Evolutionary conservation across 352 stramenopile species (phyloP).

Genomic region (Pythium aquatile): DNA sequence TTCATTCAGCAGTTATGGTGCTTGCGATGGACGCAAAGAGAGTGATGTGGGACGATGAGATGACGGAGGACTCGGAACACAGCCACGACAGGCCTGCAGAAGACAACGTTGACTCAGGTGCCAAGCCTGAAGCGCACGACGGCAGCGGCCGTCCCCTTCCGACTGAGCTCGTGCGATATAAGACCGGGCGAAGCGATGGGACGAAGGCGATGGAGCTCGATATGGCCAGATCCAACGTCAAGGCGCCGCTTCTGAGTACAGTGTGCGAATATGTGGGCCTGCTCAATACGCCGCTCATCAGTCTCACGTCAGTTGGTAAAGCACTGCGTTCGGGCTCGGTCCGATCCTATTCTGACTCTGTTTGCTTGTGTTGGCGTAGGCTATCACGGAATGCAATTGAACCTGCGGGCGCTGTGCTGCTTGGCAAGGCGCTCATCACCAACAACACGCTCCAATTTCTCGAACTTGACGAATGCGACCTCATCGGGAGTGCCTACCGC

Average conservation of each 20-base stretch:
- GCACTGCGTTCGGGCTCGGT: not conserved
- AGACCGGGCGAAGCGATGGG: not conserved
- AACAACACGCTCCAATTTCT: conserved; percentile 65
- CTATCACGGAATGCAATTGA: conserved; percentile 40
- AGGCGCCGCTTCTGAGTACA: not conserved
- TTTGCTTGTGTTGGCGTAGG: not conserved
- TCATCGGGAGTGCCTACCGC: conserved; percentile 51
- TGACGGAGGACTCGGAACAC: not conserved
- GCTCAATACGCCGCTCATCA: conserved; percentile 19
- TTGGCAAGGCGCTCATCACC: conserved; percentile 55
- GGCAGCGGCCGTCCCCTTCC: not conserved
- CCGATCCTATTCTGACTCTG: not conserved
- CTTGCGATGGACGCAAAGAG: too few species aligned
- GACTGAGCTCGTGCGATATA: not conserved
- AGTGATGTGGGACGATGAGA: not conserved
- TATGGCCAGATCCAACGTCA: conserved; percentile 12
- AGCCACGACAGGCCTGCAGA: not conserved
- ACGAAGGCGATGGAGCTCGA: not conserved
- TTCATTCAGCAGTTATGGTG: not conserved
- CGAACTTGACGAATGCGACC: conserved; percentile 50
- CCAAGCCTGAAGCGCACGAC: not conserved
- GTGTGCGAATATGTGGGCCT: conserved; percentile 11
- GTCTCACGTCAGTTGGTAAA: conserved; percentile 18
- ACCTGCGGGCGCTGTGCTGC: conserved; percentile 33
- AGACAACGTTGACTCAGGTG: not conserved